Conservation (phyloP, 1,284 basidiomycete genomes). For the Malassezia sympodialis region DNA sequence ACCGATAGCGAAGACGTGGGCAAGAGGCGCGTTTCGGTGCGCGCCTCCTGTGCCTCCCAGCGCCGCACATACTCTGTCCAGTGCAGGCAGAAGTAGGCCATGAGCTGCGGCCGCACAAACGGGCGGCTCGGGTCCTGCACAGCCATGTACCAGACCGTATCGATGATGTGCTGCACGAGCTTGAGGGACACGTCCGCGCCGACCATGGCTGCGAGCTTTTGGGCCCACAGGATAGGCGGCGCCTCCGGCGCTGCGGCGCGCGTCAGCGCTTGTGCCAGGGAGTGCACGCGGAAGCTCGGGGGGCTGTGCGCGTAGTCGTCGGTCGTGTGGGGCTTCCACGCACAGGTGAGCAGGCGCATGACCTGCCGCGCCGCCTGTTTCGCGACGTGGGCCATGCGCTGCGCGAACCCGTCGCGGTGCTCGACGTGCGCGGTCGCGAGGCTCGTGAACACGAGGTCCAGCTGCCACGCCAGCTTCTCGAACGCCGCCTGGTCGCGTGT, state of each 20-base stretch:
- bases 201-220: not conserved
- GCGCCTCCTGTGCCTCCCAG: slow-evolving; percentile 6
- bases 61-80: not conserved
- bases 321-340: slow-evolving; percentile 8
- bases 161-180: slow-evolving; percentile 2
- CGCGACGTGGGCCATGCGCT: not conserved
- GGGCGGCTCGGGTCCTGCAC: slow-evolving; percentile 7
- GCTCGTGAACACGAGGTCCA: slow-evolving; percentile 10
- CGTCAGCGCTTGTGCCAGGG: not conserved
- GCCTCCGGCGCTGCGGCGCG: not conserved
- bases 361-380: not conserved
- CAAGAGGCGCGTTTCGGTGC: not conserved
- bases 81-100: slow-evolving; percentile 5
- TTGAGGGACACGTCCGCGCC: slow-evolving; percentile 4
- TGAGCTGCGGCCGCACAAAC: slow-evolving; percentile 2
- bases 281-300: slow-evolving; percentile 10
- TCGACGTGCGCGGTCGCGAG: slow-evolving; percentile 4
- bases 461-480: slow-evolving; percentile 9
- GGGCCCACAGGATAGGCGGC: slow-evolving; percentile 2
- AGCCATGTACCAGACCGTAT: slow-evolving; percentile 15
- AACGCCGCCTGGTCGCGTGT: slow-evolving; percentile 14
- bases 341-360: not conserved
- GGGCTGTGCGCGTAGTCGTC: slow-evolving; percentile 5
- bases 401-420: not conserved
- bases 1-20: not conserved